phyloP scores from a whole-genome alignment of 768 basidiomycete genomes.

The Sarcodon aspratus region DNA sequence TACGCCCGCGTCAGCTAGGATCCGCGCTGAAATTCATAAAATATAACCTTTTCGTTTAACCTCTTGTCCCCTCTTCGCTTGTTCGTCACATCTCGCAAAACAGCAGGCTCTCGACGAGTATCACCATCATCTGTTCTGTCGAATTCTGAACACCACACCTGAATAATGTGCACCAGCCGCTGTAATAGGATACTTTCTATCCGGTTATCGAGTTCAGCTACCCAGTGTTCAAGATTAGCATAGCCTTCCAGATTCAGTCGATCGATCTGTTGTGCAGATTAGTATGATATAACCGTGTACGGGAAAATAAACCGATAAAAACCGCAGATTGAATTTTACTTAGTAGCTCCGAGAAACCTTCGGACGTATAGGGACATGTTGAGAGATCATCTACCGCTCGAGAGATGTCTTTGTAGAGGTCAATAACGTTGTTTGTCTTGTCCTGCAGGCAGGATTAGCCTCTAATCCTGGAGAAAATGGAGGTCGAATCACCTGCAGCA shows the following conservation, averaged over 20 bases:
- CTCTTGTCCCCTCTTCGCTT: constrained; percentile 62
- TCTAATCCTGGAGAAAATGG: neutral
- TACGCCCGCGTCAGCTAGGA: neutral
- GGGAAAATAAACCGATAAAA: constrained; percentile 15
- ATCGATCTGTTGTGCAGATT: constrained; percentile 52
- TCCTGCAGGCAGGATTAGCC: constrained; percentile 36
- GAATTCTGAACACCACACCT: constrained; percentile 85
- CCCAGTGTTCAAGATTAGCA: constrained; percentile 55
- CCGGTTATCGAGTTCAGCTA: constrained; percentile 44
- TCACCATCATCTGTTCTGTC: constrained; percentile 64
- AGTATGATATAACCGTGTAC: neutral
- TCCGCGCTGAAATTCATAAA: constrained; percentile 3
- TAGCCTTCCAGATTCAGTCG: constrained; percentile 93
- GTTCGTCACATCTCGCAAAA: constrained; percentile 41
- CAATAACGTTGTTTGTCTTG: constrained; percentile 90
- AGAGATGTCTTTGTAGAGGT: constrained; percentile 78
- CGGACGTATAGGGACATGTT: constrained; percentile 75
- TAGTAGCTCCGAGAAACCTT: constrained; percentile 74
- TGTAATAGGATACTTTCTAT: constrained; percentile 75
- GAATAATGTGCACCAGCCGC: constrained; percentile 66
- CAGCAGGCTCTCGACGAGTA: constrained; percentile 37
- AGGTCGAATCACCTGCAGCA: constrained; percentile 55
- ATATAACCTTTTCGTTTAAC: constrained; percentile 58
- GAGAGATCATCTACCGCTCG: constrained; percentile 79
- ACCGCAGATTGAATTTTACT: constrained; percentile 78